A percentile compares a stretch with the other conserved stretches of the same genome.
phyloP scores from a whole-genome alignment of 805 yeast genomes.

The Myxozyma neotropica region DNA sequence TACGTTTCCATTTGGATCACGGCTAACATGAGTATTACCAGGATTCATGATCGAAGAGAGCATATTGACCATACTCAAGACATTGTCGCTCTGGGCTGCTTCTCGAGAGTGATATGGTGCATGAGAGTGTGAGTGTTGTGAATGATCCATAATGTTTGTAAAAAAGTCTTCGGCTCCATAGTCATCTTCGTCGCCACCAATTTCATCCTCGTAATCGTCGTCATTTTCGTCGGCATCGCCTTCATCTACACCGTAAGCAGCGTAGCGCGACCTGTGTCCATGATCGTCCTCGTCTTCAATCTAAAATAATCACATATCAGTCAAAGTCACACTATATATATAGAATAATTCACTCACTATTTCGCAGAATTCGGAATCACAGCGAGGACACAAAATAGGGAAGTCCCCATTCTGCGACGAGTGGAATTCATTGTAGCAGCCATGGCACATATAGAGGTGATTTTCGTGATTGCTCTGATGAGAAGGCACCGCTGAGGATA shows the following conservation, averaged over 20 bases:
- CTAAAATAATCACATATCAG: neutral
- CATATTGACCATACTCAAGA: conserved; percentile 13
- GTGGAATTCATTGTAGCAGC: conserved; percentile 26
- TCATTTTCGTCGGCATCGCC: conserved; percentile 47
- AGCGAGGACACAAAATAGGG: conserved; percentile 29
- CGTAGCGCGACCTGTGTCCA: neutral
- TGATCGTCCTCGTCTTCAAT: conserved; percentile 10
- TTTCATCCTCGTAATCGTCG: conserved; percentile 42
- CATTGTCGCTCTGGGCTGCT: conserved; percentile 6
- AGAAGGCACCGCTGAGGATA: neutral
- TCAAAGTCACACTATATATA: neutral
- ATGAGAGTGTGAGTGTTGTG: conserved; percentile 5
- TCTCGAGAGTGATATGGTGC: conserved; percentile 32
- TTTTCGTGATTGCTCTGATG: neutral
- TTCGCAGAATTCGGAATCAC: conserved; percentile 33
- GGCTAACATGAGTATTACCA: neutral
- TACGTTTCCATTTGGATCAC: neutral
- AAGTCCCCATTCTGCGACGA: conserved; percentile 15
- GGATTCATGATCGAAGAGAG: conserved; percentile 19
- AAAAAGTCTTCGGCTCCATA: neutral
- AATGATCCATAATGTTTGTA: conserved; percentile 3
- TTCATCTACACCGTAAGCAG: neutral
- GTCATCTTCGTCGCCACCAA: conserved; percentile 50
- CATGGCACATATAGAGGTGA: conserved; percentile 25
- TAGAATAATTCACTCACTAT: conserved; percentile 17